Evolutionary conservation across 31 red algal species (phyloP).

Genomic region (Endocladia muricata): DNA sequence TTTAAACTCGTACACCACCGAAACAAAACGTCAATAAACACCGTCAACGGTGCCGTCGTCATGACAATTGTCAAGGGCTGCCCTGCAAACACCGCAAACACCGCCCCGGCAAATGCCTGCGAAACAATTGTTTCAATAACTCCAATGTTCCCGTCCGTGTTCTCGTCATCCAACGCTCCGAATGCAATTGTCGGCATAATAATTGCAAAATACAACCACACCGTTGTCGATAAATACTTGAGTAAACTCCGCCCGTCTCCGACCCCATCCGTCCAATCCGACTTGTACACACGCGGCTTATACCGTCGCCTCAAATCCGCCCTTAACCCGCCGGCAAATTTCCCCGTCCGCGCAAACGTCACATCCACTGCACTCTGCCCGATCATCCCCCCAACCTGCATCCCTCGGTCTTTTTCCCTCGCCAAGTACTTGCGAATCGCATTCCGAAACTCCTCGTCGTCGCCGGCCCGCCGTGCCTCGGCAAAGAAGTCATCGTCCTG

Average conservation of each 20-base stretch:
- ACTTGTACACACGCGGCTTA: conserved; percentile 46
- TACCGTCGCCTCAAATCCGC: conserved; percentile 66
- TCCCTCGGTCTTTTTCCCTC: conserved; percentile 27
- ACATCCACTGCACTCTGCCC: conserved; percentile 6
- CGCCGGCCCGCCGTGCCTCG: conserved; percentile 38
- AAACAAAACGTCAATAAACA: conserved; percentile 83
- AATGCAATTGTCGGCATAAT: conserved; percentile 92
- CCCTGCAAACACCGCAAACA: conserved; percentile 79
- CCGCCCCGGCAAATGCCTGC: conserved; percentile 67
- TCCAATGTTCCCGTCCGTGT: conserved; percentile 79
- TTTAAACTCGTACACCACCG: conserved; percentile 65
- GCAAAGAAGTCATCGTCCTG: conserved; percentile 87
- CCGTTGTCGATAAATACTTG: conserved; percentile 85
- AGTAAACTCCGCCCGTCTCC: conserved; percentile 49
- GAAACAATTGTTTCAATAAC: conserved; percentile 90
- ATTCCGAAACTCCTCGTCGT: conserved; percentile 42
- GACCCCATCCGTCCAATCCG: conserved; percentile 84
- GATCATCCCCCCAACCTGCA: neutral
- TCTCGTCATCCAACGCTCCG: conserved; percentile 77
- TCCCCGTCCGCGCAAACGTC: conserved; percentile 61
- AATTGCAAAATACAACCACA: conserved; percentile 88
- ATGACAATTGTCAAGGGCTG: conserved; percentile 93
- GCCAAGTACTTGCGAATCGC: conserved; percentile 69
- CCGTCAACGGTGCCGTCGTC: conserved; percentile 82
- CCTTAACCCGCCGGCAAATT: conserved; percentile 69